A percentile compares a stretch with the other conserved stretches of the same genome.
Evolutionary conservation across 768 basidiomycete species (phyloP).

Genomic region (Imleria badia): DNA sequence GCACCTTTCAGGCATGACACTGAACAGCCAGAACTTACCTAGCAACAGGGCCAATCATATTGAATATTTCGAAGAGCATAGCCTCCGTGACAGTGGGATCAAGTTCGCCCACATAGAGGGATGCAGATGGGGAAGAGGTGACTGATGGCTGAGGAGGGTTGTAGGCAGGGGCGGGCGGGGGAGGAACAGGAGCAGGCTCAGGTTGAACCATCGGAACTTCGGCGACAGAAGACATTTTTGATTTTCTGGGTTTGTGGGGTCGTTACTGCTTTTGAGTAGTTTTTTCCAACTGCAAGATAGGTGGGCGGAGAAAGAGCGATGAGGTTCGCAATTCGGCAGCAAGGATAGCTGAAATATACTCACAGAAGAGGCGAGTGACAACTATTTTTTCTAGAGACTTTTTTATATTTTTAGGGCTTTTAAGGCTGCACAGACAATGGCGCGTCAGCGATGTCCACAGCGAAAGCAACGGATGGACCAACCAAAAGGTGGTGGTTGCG

Average conservation of each 20-base stretch:
- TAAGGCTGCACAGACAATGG: conserved; percentile 42
- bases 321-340: conserved; percentile 14
- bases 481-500: conserved; percentile 69
- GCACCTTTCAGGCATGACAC: background rate
- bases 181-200: conserved; percentile 45
- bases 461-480: conserved; percentile 29
- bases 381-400: conserved; percentile 70
- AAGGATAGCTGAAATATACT: conserved; percentile 29
- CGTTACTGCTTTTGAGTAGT: conserved; percentile 89
- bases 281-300: conserved; percentile 56
- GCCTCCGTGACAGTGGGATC: conserved; percentile 98
- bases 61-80: conserved; percentile 99
- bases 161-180: conserved; percentile 51
- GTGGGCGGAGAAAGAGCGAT: conserved; percentile 13
- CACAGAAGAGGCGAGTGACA: conserved; percentile 73
- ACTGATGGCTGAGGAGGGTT: conserved; percentile 51
- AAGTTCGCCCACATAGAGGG: conserved; percentile 98
- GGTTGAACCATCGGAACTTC: conserved; percentile 55
- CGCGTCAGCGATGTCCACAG: conserved; percentile 14
- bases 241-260: conserved; percentile 60
- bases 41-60: conserved; percentile 99
- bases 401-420: conserved; percentile 65
- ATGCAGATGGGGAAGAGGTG: conserved; percentile 77
- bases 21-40: conserved; percentile 53
- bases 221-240: conserved; percentile 57